Conservation (phyloP, 345 rosid species). For the Rhodomyrtus tomentosa region DNA sequence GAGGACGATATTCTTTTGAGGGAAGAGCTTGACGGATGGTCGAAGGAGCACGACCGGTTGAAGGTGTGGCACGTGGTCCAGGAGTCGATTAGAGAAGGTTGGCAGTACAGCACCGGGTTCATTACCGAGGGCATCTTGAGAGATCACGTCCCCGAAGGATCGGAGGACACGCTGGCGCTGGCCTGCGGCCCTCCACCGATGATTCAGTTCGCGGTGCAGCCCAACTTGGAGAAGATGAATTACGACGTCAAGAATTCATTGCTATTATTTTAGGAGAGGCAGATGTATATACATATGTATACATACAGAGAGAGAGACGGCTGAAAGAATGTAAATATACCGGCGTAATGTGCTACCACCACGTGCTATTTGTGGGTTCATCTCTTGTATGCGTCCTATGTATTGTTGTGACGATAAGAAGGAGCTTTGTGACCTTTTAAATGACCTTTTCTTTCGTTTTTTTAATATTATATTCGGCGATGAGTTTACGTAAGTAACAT, state of each 20-base stretch:
- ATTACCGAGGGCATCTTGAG: constrained; percentile 55
- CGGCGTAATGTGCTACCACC: background rate
- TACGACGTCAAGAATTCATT: constrained; percentile 56
- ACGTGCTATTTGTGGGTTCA: background rate
- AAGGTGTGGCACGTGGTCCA: constrained; percentile 86
- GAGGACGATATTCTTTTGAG: constrained; percentile 74
- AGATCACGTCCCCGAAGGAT: constrained; percentile 55
- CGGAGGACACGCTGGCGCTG: constrained; percentile 46
- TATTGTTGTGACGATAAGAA: background rate
- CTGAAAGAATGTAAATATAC: background rate
- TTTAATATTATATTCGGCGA: background rate
- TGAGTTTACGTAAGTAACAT: background rate
- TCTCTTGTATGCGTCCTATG: background rate
- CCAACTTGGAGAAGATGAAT: constrained; percentile 87
- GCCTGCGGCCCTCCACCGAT: constrained; percentile 96
- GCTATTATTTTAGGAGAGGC: constrained; percentile 38
- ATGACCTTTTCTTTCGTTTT: background rate
- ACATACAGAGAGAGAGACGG: background rate
- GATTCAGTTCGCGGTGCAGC: constrained; percentile 90
- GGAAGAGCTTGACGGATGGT: constrained; percentile 88
- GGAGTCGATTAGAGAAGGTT: constrained; percentile 46
- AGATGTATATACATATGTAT: background rate
- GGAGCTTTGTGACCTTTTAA: background rate
- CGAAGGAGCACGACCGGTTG: constrained; percentile 36
- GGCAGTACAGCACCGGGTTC: constrained; percentile 70